These are phyloP conservation scores for Pichia insulana DNA, from an alignment of 805 yeast species.

Conservation along the genomic window DNA sequence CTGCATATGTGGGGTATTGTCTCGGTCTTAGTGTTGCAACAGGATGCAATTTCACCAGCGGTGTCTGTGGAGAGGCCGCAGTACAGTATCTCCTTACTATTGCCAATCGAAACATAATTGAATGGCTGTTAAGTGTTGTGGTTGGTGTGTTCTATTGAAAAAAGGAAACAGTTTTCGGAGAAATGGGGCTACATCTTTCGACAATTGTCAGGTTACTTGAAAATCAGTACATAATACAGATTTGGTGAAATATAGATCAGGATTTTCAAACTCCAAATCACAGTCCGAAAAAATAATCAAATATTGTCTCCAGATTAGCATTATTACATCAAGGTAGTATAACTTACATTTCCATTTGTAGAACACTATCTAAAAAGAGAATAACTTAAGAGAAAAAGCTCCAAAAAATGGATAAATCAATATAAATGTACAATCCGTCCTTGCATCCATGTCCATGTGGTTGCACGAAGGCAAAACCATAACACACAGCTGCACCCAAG, in stretches of 20 bases:
- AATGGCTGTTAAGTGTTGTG: neutral
- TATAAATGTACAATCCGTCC: slow-evolving; percentile 6
- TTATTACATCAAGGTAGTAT: too few relatives aligned
- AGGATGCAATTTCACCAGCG: slow-evolving; percentile 4
- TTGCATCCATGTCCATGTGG: slow-evolving; percentile 8
- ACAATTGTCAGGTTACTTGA: neutral
- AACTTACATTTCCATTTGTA: too few relatives aligned
- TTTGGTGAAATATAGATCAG: too few relatives aligned
- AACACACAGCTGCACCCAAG: slow-evolving; percentile 9
- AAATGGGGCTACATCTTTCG: neutral
- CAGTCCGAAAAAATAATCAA: too few relatives aligned
- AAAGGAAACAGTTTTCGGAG: neutral
- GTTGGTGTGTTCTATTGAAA: neutral
- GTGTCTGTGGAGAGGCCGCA: neutral
- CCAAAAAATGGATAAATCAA: too few relatives aligned
- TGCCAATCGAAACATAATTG: neutral
- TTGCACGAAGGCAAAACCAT: slow-evolving; percentile 7
- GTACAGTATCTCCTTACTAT: slow-evolving; percentile 1
- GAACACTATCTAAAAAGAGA: too few relatives aligned
- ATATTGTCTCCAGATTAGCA: too few relatives aligned
- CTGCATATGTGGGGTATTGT: slow-evolving; percentile 43
- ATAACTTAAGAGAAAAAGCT: too few relatives aligned
- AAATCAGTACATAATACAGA: too few relatives aligned
- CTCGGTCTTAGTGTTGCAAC: slow-evolving; percentile 14
- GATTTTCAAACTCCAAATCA: too few relatives aligned